These are phyloP conservation scores for Panicum virgatum DNA, from an alignment of 202 grass and related monocot species.

Conservation along the genomic window DNA sequence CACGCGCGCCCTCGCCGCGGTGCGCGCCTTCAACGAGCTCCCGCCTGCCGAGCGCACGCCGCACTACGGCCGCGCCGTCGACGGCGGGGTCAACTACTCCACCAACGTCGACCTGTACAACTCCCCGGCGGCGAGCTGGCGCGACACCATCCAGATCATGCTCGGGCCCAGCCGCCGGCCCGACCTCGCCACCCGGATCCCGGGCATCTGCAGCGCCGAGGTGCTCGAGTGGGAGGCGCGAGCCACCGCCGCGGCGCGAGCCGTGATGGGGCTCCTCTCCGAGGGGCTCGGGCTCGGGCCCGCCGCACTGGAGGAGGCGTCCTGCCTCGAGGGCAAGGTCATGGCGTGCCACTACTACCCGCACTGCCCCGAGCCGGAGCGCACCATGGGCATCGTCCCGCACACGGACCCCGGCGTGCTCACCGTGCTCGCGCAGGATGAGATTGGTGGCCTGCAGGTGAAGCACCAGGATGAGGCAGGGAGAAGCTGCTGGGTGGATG, in stretches of 20 bases:
- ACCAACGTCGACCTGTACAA: slow-evolving; percentile 21
- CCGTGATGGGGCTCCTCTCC: slow-evolving; percentile 5
- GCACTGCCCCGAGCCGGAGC: slow-evolving; percentile 1
- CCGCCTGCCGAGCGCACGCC: background rate
- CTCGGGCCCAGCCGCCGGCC: background rate
- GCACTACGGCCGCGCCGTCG: background rate
- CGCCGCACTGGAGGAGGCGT: background rate
- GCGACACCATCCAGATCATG: slow-evolving; percentile 20
- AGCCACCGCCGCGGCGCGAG: background rate
- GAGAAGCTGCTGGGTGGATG: background rate
- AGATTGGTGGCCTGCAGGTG: slow-evolving; percentile 4
- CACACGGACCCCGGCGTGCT: slow-evolving; percentile 11
- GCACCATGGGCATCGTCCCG: slow-evolving; percentile 18
- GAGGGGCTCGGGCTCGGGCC: background rate
- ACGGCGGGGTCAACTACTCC: background rate
- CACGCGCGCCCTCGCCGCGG: slow-evolving; percentile 3
- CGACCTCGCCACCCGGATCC: background rate
- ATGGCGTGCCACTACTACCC: slow-evolving; percentile 28
- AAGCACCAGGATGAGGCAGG: background rate
- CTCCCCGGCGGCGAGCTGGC: slow-evolving; percentile 16
- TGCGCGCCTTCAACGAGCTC: slow-evolving; percentile 23
- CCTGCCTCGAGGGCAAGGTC: background rate
- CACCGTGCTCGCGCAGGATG: slow-evolving; percentile 19
- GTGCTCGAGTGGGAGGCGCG: slow-evolving; percentile 8
- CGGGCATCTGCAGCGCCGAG: background rate